A percentile compares a stretch with the other conserved stretches of the same genome.
Conservation (phyloP, 2,329 filamentous ascomycete genomes). For the Bipolaris oryzae region DNA sequence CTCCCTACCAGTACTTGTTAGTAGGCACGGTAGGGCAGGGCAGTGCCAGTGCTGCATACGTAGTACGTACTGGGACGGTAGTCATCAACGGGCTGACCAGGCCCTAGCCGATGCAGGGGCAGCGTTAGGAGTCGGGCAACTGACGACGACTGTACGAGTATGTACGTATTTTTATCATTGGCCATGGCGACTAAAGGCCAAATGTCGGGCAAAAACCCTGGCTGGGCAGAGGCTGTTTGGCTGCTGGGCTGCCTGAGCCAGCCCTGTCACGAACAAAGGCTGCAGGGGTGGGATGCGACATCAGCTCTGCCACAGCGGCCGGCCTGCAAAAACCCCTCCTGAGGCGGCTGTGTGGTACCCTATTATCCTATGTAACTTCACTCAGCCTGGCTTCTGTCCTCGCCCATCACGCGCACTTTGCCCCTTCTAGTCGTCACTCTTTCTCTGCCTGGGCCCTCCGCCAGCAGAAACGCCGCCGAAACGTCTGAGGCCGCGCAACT, state of each 20-base stretch:
- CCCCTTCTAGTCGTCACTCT: constrained; percentile 5
- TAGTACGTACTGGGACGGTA: constrained; percentile 1
- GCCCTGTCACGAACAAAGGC: constrained; percentile 15
- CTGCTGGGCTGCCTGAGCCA: constrained; percentile 2
- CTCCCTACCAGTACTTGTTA: no score
- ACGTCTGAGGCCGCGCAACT: constrained; percentile 17
- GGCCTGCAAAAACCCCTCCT: constrained; percentile 14
- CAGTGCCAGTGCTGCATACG: constrained; percentile 11
- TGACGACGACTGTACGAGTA: not conserved
- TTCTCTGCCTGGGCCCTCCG: constrained; percentile 13
- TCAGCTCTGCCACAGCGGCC: constrained; percentile 17
- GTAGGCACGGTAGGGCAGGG: constrained; percentile 6
- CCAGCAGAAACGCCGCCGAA: constrained; percentile 12
- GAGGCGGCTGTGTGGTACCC: constrained; percentile 5
- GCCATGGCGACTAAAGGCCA: constrained; percentile 15
- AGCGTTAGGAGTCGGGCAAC: constrained; percentile 11
- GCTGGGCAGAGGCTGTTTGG: constrained; percentile 7
- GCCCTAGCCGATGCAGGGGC: constrained; percentile 19
- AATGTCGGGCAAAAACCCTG: constrained; percentile 12
- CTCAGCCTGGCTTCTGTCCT: not conserved
- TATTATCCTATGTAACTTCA: not conserved
- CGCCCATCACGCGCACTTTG: constrained; percentile 14
- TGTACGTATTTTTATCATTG: constrained; percentile 10
- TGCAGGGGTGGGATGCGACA: constrained; percentile 14
- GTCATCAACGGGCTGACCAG: constrained; percentile 15